Evolutionary conservation across 805 yeast species (phyloP), one percentile per base, ranked within the genome.

Genomic region (Lipomyces orientalis): DNA sequence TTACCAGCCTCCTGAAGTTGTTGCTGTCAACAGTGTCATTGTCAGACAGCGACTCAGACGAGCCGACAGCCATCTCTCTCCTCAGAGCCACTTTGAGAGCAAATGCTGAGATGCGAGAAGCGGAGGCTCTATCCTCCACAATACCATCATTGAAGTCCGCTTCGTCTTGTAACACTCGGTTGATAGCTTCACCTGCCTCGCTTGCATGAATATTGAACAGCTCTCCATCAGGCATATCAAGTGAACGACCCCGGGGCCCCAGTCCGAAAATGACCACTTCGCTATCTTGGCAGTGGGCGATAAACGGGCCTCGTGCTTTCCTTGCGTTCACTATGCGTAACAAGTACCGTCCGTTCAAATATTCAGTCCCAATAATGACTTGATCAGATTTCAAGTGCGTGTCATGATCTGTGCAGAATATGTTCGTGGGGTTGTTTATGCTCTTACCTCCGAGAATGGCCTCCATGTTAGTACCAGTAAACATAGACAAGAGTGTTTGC

Each of bases 191-290:
- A 2, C 54, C 54, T 49, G 54, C 54, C 25, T 16, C 54, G 54
- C 54, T n/a, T n/a, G n/a, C n/a, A n/a, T n/a, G n/a, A n/a, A n/a
- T n/a, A n/a, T n/a, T n/a, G 46, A 39, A 39, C 46, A 39, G 14
- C 46, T 39, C 46, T 39, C 46, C 54, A 49, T 49, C 54, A 16
- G 54, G 54, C 19, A 49, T 8, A 49, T 49, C 54, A 49, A 49
- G 8, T 2, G 19, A 7, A 49, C 19, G 12, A 16, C 54, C 54
- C 54, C 19, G 19, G 19, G 19, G 54, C 54, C 54, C 54, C 54
- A 16, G 8, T 49, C 54, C 54, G 12, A 49, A 49, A 16, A 49
- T 2, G 12, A 49, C 54, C 12, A 1, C 19, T 16, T 49, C 54
- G 54, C 25, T 16, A 49, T 49, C 54, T 49, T 49, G 54, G 54